phyloP scores from a whole-genome alignment of 1,139 yeast genomes.

The Debaryomycetaceae sp. region DNA sequence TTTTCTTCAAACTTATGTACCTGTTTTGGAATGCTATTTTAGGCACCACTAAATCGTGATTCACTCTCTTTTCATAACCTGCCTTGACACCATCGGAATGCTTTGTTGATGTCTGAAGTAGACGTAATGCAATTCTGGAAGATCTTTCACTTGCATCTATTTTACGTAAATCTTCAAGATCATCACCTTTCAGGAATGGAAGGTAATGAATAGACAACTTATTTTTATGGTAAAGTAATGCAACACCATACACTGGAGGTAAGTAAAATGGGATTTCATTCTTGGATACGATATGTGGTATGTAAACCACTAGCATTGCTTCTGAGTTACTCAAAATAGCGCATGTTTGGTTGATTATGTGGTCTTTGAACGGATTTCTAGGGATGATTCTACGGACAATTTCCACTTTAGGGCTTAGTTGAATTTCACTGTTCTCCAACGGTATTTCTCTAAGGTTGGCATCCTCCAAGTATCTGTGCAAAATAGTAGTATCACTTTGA shows the following conservation, averaged over 20 bases:
- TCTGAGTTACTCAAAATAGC: constrained; percentile 38
- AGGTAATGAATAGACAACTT: constrained; percentile 78
- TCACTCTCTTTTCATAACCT: constrained; percentile 85
- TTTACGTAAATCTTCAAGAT: constrained; percentile 21
- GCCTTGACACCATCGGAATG: constrained; percentile 80
- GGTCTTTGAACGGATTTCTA: constrained; percentile 83
- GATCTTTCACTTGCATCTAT: constrained; percentile 56
- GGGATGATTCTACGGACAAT: constrained; percentile 82
- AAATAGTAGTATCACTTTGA: constrained; percentile 30
- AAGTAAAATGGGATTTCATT: constrained; percentile 82
- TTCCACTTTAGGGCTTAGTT: constrained; percentile 42
- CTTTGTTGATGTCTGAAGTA: constrained; percentile 74
- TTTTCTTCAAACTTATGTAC: constrained; percentile 76
- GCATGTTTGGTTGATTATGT: constrained; percentile 82
- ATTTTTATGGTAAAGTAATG: constrained; percentile 51
- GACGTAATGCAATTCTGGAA: constrained; percentile 75
- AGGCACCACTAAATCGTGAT: constrained; percentile 83
- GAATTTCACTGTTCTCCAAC: constrained; percentile 23
- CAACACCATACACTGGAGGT: constrained; percentile 83
- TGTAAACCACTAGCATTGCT: constrained; percentile 60
- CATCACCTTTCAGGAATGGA: constrained; percentile 47
- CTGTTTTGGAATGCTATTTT: constrained; percentile 80
- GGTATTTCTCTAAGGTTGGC: constrained; percentile 47
- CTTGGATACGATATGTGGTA: constrained; percentile 64
- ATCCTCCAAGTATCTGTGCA: constrained; percentile 55